Percentiles rank a stretch among this genome's conserved stretches.
Evolutionary conservation across 2,329 filamentous ascomycete species (phyloP).

Genomic region (Paramyrothecium sp.): DNA sequence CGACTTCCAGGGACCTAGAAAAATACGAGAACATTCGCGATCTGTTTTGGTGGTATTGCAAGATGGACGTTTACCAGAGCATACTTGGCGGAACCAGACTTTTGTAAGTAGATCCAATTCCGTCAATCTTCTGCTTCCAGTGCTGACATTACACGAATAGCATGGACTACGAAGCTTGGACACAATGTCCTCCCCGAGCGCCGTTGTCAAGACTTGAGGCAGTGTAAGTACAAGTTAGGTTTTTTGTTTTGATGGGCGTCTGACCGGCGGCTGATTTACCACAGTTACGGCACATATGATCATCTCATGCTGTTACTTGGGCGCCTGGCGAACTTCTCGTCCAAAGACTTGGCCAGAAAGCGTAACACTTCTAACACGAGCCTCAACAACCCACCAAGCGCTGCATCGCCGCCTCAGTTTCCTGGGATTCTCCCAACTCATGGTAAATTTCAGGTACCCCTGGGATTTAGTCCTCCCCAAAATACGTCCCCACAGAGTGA

Average conservation of each 20-base stretch:
- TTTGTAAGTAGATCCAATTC: constrained; percentile 61
- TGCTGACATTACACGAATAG: constrained; percentile 41
- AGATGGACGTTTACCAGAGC: constrained; percentile 91
- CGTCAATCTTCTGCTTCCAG: neutral
- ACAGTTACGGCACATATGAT: constrained; percentile 83
- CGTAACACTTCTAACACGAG: constrained; percentile 54
- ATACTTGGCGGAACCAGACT: constrained; percentile 81
- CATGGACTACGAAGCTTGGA: constrained; percentile 77
- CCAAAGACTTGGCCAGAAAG: constrained; percentile 77
- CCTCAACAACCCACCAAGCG: constrained; percentile 23
- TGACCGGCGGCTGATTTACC: constrained; percentile 18
- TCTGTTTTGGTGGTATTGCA: constrained; percentile 93
- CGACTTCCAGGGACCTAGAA: constrained; percentile 66
- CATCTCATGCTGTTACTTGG: constrained; percentile 81
- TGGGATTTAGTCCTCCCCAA: constrained; percentile 53
- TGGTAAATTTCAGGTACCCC: constrained; percentile 47
- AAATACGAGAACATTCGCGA: constrained; percentile 81
- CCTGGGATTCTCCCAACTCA: constrained; percentile 55
- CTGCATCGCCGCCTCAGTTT: constrained; percentile 43
- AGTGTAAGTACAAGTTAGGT: constrained; percentile 45
- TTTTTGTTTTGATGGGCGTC: too few relatives aligned
- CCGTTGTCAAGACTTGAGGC: constrained; percentile 75
- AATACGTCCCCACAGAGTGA: constrained; percentile 42
- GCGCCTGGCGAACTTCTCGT: constrained; percentile 75
- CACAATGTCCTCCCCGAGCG: constrained; percentile 83